A percentile compares a stretch with the other conserved stretches of the same genome.
Evolutionary conservation across 2,329 filamentous ascomycete species (phyloP).

Genomic region (Akanthomyces lecanii): DNA sequence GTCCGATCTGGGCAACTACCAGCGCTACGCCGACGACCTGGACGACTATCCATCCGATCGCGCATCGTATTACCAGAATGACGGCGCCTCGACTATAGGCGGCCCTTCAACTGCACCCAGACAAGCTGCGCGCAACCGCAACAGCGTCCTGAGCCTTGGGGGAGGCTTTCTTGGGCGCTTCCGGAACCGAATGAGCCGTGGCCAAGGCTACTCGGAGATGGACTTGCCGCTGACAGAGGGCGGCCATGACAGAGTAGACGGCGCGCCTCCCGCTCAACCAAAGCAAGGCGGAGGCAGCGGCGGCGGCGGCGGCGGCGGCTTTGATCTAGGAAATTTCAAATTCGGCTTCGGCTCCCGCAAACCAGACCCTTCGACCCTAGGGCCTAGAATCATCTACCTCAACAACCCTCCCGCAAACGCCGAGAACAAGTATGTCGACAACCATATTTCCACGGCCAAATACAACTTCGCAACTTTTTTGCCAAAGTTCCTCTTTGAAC

Average conservation of each 20-base stretch:
- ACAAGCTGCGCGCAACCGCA: slow-evolving; percentile 67
- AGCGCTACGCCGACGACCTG: slow-evolving; percentile 82
- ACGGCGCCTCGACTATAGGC: slow-evolving; percentile 26
- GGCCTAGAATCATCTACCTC: slow-evolving; percentile 87
- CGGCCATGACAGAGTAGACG: slow-evolving; percentile 35
- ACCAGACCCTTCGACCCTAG: slow-evolving; percentile 83
- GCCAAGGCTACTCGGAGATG: slow-evolving; percentile 91
- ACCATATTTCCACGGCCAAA: slow-evolving; percentile 95
- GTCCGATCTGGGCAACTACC: slow-evolving; percentile 81
- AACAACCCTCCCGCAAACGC: slow-evolving; percentile 95
- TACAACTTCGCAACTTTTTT: slow-evolving; percentile 93
- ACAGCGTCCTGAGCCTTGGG: slow-evolving; percentile 82
- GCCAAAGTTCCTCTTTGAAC: slow-evolving; percentile 95
- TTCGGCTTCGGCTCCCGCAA: slow-evolving; percentile 85
- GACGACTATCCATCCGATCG: slow-evolving; percentile 78
- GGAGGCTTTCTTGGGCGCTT: slow-evolving; percentile 82
- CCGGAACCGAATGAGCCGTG: slow-evolving; percentile 89
- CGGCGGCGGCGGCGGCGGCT: slow-evolving; percentile 30
- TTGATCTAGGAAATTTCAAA: slow-evolving; percentile 75
- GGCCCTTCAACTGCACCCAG: slow-evolving; percentile 49
- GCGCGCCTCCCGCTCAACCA: slow-evolving; percentile 30
- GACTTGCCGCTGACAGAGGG: slow-evolving; percentile 89
- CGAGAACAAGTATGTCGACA: slow-evolving; percentile 86
- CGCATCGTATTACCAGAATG: slow-evolving; percentile 76
- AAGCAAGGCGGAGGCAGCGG: slow-evolving; percentile 35